A percentile compares a stretch with the other conserved stretches of the same genome.
phyloP scores from a whole-genome alignment of 208 protist genomes.

The Leishmania tropica region DNA sequence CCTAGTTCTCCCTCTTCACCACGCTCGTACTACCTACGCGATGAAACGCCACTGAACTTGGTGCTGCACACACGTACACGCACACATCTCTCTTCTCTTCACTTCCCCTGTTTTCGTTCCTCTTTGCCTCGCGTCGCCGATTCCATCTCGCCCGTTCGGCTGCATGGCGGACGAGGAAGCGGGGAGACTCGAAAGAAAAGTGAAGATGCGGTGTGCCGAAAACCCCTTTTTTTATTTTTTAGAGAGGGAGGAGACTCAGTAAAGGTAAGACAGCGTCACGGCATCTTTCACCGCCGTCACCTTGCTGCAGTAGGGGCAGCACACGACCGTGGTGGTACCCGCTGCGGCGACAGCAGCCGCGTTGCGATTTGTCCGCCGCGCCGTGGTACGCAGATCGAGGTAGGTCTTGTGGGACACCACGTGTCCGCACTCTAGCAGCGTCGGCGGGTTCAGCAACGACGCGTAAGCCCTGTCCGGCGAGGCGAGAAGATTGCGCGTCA shows the following conservation, averaged over 20 bases:
- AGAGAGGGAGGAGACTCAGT: conserved; percentile 15
- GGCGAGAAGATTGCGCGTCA: conserved; percentile 44
- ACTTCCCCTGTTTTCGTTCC: background rate
- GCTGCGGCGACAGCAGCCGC: background rate
- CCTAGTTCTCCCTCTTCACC: background rate
- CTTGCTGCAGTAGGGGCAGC: conserved; percentile 74
- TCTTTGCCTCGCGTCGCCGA: background rate
- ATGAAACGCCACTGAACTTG: background rate
- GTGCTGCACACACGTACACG: background rate
- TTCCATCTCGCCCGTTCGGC: background rate
- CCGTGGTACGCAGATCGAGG: conserved; percentile 32
- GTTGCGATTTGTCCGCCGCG: conserved; percentile 25
- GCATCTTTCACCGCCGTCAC: conserved; percentile 40
- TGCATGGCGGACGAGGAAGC: background rate
- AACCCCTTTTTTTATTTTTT: too few relatives aligned
- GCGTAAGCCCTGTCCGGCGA: conserved; percentile 8
- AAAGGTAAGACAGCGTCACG: conserved; percentile 65
- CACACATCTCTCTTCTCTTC: background rate
- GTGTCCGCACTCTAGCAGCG: conserved; percentile 78
- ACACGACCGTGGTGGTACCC: conserved; percentile 26
- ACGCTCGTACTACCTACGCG: background rate
- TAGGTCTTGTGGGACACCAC: conserved; percentile 70
- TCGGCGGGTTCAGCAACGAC: conserved; percentile 56
- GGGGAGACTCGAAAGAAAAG: background rate
- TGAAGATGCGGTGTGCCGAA: background rate